Evolutionary conservation across 148 eudicot genomes (phyloP).

Genomic region (Persicaria maculosa): DNA sequence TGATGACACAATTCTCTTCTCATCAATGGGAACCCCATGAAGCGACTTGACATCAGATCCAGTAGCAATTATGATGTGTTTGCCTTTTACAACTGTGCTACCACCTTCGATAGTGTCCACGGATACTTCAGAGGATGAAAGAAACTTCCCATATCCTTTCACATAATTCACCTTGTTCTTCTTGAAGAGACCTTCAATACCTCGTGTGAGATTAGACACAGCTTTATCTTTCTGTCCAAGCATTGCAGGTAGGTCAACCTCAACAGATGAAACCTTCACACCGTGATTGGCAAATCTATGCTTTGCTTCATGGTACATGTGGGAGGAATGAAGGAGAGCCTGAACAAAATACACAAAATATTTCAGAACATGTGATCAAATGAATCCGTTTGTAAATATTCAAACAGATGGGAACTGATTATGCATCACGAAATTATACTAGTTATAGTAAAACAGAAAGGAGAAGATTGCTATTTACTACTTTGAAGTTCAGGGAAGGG

Average conservation of each 20-base stretch:
- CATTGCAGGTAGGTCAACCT: conserved; percentile 87
- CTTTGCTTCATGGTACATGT: conserved; percentile 91
- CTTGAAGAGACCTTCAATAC: conserved; percentile 91
- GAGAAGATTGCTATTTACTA: not conserved
- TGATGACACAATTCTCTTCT: conserved; percentile 78
- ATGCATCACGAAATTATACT: not conserved
- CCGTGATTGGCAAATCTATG: conserved; percentile 80
- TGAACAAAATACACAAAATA: conserved; percentile 14
- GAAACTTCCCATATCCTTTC: conserved; percentile 76
- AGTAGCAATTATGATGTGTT: conserved; percentile 80
- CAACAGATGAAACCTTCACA: conserved; percentile 56
- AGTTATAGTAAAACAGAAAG: not conserved
- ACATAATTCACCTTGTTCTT: conserved; percentile 93
- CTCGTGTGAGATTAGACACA: conserved; percentile 57
- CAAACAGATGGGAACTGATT: not conserved
- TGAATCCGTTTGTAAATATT: conserved; percentile 3
- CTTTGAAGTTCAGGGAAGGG: not conserved
- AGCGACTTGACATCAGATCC: conserved; percentile 91
- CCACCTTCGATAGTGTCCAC: conserved; percentile 72
- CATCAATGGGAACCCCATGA: conserved; percentile 87
- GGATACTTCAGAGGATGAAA: conserved; percentile 77
- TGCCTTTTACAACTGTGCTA: conserved; percentile 71
- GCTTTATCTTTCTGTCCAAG: conserved; percentile 89
- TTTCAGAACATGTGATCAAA: not conserved
- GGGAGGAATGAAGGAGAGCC: conserved; percentile 94